These are phyloP conservation scores for Neckera pumila DNA, from an alignment of 225 moss, liverwort and hornwort species.

Conservation along the genomic window DNA sequence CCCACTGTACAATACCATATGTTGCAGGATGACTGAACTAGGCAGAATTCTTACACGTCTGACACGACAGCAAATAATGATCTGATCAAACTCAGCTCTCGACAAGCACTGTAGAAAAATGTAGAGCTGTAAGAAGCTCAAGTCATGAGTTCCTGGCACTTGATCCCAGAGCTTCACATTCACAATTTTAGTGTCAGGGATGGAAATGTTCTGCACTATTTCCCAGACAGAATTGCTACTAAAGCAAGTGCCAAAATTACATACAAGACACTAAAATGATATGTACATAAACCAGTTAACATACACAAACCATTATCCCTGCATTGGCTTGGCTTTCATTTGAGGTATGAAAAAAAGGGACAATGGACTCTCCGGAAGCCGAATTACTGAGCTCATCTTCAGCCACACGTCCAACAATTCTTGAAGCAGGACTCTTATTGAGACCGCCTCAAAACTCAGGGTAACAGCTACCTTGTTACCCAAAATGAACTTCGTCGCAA, in stretches of 20 bases:
- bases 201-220: neutral
- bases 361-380: neutral
- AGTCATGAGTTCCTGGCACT: neutral
- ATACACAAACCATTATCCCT: neutral
- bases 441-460: slow-evolving; percentile 5
- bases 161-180: neutral
- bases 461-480: neutral
- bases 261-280: neutral
- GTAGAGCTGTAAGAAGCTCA: neutral
- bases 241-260: neutral
- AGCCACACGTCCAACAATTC: neutral
- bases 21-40: neutral
- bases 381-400: neutral
- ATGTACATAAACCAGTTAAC: neutral
- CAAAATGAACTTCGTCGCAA: neutral
- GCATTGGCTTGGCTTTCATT: neutral
- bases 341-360: neutral
- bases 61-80: neutral
- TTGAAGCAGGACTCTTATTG: neutral
- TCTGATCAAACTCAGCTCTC: neutral
- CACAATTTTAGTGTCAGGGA: neutral
- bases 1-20: neutral
- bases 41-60: neutral
- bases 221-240: neutral
- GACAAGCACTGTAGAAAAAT: neutral